A percentile compares a stretch with the other conserved stretches of the same genome.
Conservation (phyloP, 805 yeast genomes). For the Candida sonorensis region DNA sequence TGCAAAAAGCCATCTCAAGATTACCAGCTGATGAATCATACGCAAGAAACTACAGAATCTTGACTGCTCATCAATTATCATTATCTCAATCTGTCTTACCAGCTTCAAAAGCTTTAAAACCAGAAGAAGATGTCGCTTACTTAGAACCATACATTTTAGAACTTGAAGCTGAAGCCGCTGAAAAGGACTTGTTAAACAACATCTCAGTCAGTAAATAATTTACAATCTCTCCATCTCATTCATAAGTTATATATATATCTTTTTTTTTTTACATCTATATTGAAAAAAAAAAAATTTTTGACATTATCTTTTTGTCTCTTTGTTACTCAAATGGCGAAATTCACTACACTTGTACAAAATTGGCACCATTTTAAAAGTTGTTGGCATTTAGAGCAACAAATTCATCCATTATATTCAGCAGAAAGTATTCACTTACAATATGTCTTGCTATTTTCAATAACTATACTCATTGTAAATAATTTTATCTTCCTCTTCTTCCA, state of each 20-base stretch:
- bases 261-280: not conserved
- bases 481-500: constrained; percentile 39
- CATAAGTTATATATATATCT: not conserved
- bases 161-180: constrained; percentile 87
- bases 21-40: constrained; percentile 78
- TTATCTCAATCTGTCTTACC: constrained; percentile 84
- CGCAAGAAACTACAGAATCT: constrained; percentile 86
- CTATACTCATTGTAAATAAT: constrained; percentile 56
- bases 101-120: constrained; percentile 64
- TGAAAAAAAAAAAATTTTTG: too few relatives aligned
- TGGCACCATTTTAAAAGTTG: too few relatives aligned
- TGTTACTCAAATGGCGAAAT: too few relatives aligned
- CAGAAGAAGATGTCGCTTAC: constrained; percentile 78
- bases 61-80: constrained; percentile 86
- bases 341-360: too few relatives aligned
- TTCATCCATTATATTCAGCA: too few relatives aligned
- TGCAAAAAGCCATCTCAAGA: constrained; percentile 84
- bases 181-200: constrained; percentile 85
- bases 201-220: constrained; percentile 26
- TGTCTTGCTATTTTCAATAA: constrained; percentile 34
- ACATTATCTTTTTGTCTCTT: too few relatives aligned
- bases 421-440: too few relatives aligned
- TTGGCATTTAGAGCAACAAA: too few relatives aligned
- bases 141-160: constrained; percentile 85
- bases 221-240: not conserved